Conservation (phyloP, 495 filamentous ascomycete genomes). For the Xylaria venustula region DNA sequence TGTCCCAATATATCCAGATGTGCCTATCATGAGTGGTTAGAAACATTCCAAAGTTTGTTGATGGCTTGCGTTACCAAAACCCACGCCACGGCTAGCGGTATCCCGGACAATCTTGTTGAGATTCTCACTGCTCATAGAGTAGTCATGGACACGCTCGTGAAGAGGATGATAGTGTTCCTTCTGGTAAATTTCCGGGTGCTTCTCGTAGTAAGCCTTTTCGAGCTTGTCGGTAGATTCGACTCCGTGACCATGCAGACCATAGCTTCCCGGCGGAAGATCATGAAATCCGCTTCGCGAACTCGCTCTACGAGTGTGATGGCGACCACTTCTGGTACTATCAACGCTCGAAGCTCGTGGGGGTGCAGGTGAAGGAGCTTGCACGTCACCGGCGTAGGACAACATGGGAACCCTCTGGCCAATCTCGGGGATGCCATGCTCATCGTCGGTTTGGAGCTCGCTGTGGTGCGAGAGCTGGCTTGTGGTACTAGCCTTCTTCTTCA, state of each 20-base stretch:
- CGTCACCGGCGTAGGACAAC: conserved; percentile 90
- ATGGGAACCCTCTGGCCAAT: conserved; percentile 90
- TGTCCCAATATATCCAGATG: conserved; percentile 56
- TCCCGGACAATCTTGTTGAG: conserved; percentile 86
- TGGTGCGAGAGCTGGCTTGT: conserved; percentile 52
- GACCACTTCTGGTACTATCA: conserved; percentile 56
- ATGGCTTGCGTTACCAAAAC: conserved; percentile 56
- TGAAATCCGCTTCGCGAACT: conserved; percentile 44
- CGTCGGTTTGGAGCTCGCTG: conserved; percentile 50
- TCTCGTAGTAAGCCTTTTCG: conserved; percentile 84
- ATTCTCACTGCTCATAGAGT: conserved; percentile 86
- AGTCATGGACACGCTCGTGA: conserved; percentile 69
- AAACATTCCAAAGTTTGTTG: conserved; percentile 34
- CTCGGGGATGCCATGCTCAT: conserved; percentile 85
- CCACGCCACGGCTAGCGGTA: conserved; percentile 63
- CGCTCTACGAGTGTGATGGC: conserved; percentile 62
- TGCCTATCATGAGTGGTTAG: conserved; percentile 40
- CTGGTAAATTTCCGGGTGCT: conserved; percentile 76
- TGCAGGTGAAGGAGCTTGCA: conserved; percentile 89
- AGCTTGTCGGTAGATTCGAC: conserved; percentile 66
- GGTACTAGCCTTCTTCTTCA: conserved; percentile 64
- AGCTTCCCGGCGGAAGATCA: conserved; percentile 68
- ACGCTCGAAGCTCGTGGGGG: conserved; percentile 55
- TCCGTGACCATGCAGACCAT: conserved; percentile 85
- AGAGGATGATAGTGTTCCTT: conserved; percentile 59